Evolutionary conservation across 768 basidiomycete species (phyloP).

Genomic region (Termitomyces sp.): DNA sequence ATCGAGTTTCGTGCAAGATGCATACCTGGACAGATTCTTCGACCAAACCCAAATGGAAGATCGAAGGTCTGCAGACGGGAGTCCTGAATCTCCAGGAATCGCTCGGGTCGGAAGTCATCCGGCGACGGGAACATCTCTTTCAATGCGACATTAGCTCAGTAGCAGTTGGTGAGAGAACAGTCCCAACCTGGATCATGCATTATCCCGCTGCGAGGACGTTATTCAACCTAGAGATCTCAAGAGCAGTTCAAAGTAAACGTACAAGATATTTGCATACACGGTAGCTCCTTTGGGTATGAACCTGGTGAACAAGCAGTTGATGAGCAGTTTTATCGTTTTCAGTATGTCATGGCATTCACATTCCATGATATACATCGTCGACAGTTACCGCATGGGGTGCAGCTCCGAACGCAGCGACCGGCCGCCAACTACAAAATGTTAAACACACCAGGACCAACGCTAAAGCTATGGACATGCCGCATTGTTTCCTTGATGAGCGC

Average conservation of each 20-base stretch:
- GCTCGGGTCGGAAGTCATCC: conserved; percentile 32
- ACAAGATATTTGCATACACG: conserved; percentile 31
- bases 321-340: not conserved
- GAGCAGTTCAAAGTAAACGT: conserved; percentile 2
- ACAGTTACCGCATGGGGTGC: conserved; percentile 31
- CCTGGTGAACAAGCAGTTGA: not conserved
- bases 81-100: conserved; percentile 29
- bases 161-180: not conserved
- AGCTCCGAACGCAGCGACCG: conserved; percentile 15
- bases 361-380: conserved; percentile 33
- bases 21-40: conserved; percentile 32
- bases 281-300: conserved; percentile 34
- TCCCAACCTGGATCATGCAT: conserved; percentile 26
- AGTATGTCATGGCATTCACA: conserved; percentile 11
- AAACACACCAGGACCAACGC: no score
- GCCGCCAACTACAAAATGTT: conserved; percentile 9
- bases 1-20: conserved; percentile 29
- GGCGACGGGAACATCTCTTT: conserved; percentile 26
- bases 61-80: conserved; percentile 26
- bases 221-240: not conserved
- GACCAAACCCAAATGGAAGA: conserved; percentile 35
- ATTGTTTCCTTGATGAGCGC: conserved; percentile 36
- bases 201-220: conserved; percentile 20
- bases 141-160: not conserved
- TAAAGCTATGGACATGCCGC: no score